Percentiles rank a stretch among this genome's conserved stretches.
phyloP scores from a whole-genome alignment of 805 yeast genomes.

The Teunomyces lycoperdinae region DNA sequence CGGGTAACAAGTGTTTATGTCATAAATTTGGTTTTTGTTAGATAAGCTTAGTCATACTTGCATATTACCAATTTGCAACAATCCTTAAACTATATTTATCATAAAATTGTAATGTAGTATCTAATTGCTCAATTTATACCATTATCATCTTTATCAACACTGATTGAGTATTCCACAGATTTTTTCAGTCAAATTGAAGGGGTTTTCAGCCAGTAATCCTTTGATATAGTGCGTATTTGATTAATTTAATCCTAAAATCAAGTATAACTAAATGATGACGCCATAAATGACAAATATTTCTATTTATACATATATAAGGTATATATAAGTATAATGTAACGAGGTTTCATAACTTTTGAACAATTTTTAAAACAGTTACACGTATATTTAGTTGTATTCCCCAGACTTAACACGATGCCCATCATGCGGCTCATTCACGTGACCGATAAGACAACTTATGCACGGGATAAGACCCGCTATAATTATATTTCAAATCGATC shows the following conservation, averaged over 20 bases:
- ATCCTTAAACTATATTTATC: background rate
- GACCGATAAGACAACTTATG: background rate
- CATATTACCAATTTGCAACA: background rate
- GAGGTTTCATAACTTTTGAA: no score
- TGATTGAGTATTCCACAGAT: no score
- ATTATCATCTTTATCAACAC: no score
- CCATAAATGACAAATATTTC: background rate
- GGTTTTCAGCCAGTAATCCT: no score
- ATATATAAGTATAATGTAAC: no score
- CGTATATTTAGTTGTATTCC: background rate
- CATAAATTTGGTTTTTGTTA: background rate
- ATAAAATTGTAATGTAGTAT: no score
- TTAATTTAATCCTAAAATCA: background rate
- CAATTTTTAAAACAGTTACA: background rate
- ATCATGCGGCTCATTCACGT: constrained; percentile 11
- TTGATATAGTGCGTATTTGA: background rate
- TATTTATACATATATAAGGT: background rate
- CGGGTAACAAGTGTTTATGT: constrained; percentile 10
- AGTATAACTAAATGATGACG: background rate
- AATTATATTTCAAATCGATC: background rate
- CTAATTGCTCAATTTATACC: no score
- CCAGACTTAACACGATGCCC: constrained; percentile 9
- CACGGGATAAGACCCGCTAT: background rate
- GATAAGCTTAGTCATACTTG: constrained; percentile 1
- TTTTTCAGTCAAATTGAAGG: no score